Evolutionary conservation across 2,329 filamentous ascomycete species (phyloP).

Genomic region (Penicillium sp.): DNA sequence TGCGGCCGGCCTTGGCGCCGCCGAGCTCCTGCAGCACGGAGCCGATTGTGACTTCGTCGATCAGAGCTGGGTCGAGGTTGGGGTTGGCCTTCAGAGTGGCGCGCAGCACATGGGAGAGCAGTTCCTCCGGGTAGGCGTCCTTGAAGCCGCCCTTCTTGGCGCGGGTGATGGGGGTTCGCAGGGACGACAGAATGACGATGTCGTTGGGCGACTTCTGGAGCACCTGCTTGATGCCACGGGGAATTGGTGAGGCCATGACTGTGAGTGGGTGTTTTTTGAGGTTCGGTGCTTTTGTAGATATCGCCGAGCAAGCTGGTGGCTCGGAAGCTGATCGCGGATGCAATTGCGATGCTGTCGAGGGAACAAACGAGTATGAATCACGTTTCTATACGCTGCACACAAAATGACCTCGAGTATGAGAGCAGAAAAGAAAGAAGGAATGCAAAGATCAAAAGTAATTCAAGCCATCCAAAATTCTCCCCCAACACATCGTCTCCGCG

Average conservation of each 20-base stretch:
- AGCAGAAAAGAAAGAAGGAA: slow-evolving; percentile 6
- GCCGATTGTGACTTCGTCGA: slow-evolving; percentile 83
- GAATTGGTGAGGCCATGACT: slow-evolving; percentile 52
- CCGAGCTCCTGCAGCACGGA: slow-evolving; percentile 90
- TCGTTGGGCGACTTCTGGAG: slow-evolving; percentile 78
- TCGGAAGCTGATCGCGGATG: background rate
- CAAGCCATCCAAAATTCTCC: slow-evolving; percentile 10
- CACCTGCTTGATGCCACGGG: slow-evolving; percentile 71
- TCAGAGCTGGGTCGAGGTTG: slow-evolving; percentile 66
- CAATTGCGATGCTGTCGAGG: slow-evolving; percentile 1
- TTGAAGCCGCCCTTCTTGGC: slow-evolving; percentile 81
- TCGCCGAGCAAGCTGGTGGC: slow-evolving; percentile 4
- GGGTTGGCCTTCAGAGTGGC: slow-evolving; percentile 74
- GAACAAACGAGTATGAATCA: background rate
- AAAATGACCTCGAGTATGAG: slow-evolving; percentile 1
- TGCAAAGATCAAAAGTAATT: background rate
- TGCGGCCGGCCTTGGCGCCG: slow-evolving; percentile 85
- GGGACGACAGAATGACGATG: slow-evolving; percentile 84
- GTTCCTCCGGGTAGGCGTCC: slow-evolving; percentile 87
- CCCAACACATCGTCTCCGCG: slow-evolving; percentile 7
- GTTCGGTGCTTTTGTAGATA: slow-evolving; percentile 10
- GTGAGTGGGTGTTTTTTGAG: slow-evolving; percentile 1
- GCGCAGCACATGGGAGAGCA: slow-evolving; percentile 65
- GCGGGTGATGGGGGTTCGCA: slow-evolving; percentile 83
- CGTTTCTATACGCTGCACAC: slow-evolving; percentile 2